Percentiles rank a stretch among this genome's conserved stretches.
Evolutionary conservation across 805 yeast species (phyloP).

Genomic region (Saccharomycopsis sp.): DNA sequence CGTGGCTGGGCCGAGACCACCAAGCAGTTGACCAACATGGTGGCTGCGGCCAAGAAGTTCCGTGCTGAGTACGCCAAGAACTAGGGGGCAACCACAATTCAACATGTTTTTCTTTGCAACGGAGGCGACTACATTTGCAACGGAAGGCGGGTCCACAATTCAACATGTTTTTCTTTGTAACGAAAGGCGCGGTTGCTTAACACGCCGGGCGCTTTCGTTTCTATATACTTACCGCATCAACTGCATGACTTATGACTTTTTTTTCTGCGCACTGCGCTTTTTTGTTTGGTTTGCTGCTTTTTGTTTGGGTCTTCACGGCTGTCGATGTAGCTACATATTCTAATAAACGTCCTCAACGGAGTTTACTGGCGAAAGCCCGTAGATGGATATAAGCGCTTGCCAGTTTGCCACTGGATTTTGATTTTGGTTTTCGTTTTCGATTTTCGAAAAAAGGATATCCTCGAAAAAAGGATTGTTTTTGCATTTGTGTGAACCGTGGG

Average conservation of each 20-base stretch:
- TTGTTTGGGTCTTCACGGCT: not conserved
- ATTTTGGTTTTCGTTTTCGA: too few relatives aligned
- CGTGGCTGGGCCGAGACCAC: constrained; percentile 99
- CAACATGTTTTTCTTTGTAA: not conserved
- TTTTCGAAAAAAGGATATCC: too few relatives aligned
- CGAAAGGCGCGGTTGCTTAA: not conserved
- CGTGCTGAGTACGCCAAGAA: constrained; percentile 44
- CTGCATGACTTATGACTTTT: constrained; percentile 13
- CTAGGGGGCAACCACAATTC: not conserved
- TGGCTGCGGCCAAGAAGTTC: constrained; percentile 96
- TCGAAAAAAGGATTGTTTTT: too few relatives aligned
- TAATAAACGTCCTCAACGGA: constrained; percentile 10
- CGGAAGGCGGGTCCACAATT: too few relatives aligned
- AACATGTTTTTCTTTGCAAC: not conserved
- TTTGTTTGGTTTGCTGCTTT: constrained; percentile 1
- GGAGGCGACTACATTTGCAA: too few relatives aligned
- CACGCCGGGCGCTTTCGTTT: not conserved
- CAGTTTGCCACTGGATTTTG: too few relatives aligned
- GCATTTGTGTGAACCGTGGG: too few relatives aligned
- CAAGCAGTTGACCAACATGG: constrained; percentile 96
- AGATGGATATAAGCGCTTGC: too few relatives aligned
- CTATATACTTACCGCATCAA: constrained; percentile 13
- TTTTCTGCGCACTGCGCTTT: not conserved
- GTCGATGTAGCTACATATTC: not conserved
- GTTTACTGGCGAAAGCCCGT: too few relatives aligned